Conservation (phyloP, 331 rosid genomes). For the Malus hybrid region DNA sequence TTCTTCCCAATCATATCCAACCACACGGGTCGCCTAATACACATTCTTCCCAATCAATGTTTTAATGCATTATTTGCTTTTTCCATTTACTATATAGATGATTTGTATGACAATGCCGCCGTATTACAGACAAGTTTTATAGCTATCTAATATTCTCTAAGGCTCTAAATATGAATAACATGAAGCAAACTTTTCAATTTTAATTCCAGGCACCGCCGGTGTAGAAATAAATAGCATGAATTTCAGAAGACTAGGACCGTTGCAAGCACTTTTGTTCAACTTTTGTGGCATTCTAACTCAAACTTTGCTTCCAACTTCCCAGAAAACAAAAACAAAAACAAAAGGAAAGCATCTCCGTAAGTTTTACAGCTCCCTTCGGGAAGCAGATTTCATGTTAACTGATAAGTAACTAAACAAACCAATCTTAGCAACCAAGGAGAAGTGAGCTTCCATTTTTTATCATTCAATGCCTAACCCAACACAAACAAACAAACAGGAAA, state of each 20-base stretch:
- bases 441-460: neutral
- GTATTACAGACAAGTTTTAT: neutral
- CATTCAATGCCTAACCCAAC: neutral
- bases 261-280: neutral
- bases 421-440: neutral
- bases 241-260: neutral
- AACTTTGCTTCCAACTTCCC: neutral
- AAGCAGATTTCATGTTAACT: neutral
- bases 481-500: neutral
- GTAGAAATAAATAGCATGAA: neutral
- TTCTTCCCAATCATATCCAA: neutral
- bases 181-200: neutral
- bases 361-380: neutral
- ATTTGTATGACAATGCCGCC: neutral
- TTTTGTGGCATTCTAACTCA: neutral
- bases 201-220: neutral
- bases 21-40: too few species aligned
- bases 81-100: neutral
- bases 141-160: neutral
- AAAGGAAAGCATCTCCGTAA: neutral
- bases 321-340: neutral
- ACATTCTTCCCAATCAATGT: too few species aligned
- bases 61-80: neutral
- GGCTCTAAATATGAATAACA: neutral
- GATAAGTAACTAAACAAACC: neutral